Percentiles rank a stretch among this genome's conserved stretches.
These are phyloP conservation scores for Backusella parvicylindrica DNA, from an alignment of 192 early-diverging fungal genomes.

Conservation along the genomic window DNA sequence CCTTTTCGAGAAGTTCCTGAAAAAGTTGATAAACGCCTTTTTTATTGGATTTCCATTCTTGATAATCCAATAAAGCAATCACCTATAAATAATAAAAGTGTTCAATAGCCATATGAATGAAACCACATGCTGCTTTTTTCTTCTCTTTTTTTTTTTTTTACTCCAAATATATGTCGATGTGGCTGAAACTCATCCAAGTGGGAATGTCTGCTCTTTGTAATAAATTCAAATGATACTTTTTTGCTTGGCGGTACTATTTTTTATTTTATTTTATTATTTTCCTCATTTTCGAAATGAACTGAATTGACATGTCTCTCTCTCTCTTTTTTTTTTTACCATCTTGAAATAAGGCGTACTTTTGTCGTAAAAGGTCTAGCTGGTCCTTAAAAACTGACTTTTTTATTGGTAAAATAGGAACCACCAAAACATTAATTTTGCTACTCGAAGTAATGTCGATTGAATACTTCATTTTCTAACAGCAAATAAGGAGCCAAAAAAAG, in stretches of 20 bases:
- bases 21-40: constrained; percentile 58
- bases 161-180: constrained; percentile 69
- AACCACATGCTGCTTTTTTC: not conserved
- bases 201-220: constrained; percentile 60
- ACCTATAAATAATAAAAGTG: constrained; percentile 44
- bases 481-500: no score
- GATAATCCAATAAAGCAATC: constrained; percentile 79
- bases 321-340: constrained; percentile 62
- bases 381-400: constrained; percentile 55
- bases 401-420: constrained; percentile 67
- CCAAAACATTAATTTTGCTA: constrained; percentile 56
- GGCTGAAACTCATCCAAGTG: constrained; percentile 72
- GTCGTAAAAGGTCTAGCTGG: constrained; percentile 58
- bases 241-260: constrained; percentile 50
- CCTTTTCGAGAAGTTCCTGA: constrained; percentile 53
- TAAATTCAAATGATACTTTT: constrained; percentile 61
- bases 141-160: constrained; percentile 28
- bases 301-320: constrained; percentile 44
- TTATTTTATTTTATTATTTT: not conserved
- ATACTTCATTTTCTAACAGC: constrained; percentile 17
- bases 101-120: not conserved
- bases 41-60: constrained; percentile 52
- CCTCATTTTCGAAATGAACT: constrained; percentile 20
- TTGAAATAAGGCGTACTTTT: constrained; percentile 55
- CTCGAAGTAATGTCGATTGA: constrained; percentile 47